These are phyloP conservation scores for Mycena indigotica DNA, from an alignment of 768 basidiomycete species.

Conservation along the genomic window DNA sequence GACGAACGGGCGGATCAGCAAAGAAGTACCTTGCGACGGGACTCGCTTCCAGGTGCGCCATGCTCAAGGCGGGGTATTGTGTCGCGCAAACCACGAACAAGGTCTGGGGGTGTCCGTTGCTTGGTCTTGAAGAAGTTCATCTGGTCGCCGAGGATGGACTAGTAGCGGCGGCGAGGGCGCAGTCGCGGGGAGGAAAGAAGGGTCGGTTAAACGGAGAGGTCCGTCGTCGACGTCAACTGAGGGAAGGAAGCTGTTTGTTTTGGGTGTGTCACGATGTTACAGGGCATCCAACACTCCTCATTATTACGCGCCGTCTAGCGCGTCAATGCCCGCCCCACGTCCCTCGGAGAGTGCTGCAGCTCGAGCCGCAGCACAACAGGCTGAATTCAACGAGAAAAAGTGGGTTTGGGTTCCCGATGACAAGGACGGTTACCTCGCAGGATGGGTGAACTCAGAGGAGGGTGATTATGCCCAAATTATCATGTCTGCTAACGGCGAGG, in stretches of 20 bases:
- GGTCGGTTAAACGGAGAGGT: neutral
- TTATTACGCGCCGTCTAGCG: neutral
- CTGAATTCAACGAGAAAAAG: slow-evolving; percentile 96
- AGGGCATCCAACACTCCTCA: neutral
- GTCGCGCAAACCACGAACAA: slow-evolving; percentile 81
- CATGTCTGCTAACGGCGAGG: slow-evolving; percentile 83
- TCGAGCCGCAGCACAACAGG: slow-evolving; percentile 84
- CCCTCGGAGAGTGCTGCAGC: slow-evolving; percentile 65
- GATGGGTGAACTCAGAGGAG: slow-evolving; percentile 89
- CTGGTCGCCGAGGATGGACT: neutral
- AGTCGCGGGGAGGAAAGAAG: too few relatives aligned
- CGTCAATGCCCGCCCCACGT: slow-evolving; percentile 51
- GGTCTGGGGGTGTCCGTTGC: slow-evolving; percentile 82
- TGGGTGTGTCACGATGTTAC: neutral
- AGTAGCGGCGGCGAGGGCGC: neutral
- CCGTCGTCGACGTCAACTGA: neutral
- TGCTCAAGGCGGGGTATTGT: slow-evolving; percentile 76
- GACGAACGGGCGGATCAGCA: neutral
- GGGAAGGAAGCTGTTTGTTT: neutral
- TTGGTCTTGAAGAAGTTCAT: slow-evolving; percentile 99
- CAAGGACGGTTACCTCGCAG: slow-evolving; percentile 89
- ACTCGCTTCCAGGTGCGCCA: slow-evolving; percentile 73
- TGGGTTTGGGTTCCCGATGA: slow-evolving; percentile 98
- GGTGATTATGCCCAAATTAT: slow-evolving; percentile 82
- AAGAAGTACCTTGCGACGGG: slow-evolving; percentile 68